Base-by-base conservation (phyloP, 805 yeast species). In the Lipomyces chichibuensis region DNA sequence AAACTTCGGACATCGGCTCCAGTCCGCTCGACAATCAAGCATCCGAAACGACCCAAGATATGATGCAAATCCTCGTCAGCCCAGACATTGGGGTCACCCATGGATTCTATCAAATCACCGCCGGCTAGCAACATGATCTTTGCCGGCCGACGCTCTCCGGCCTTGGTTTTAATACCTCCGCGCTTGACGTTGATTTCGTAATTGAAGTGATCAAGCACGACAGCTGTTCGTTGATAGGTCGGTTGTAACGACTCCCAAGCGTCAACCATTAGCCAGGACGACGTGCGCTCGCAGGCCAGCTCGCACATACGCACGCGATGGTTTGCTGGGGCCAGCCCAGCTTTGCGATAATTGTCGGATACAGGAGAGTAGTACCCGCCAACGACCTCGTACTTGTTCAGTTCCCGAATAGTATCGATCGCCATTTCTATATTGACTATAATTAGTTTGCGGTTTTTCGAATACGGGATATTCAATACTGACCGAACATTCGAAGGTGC, bases 1-100 rank as follows among this genome's bases (percentile, higher is more conserved):
- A 95, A 95, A 51, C 92, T 87, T 74, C 99, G 85, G 62, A 95
- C 99, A 79, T 95, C 99, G 9, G 95, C 84, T 5, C 99, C 99
- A 0, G 99, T 94, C 73, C 99, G 84, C 81, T 95, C 99, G 27
- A 95, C 97, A 60, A 95, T 95, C 69, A 95, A 81, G 80, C 99
- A 95, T 2, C 99, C 99, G 78, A 95, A 95, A 69, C 90, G 88
- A 33, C 99, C 99, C 72, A 95, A 83, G 58, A 95, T 95, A 77
- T 95, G 99, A 74, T 92, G 96, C 74, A 95, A 82, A 78, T 95
- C 99, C 65, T 85, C 89, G 77, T 94, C 98, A 0, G 97, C 97
- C 99, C 99, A 95, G 51, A 95, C 99, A 74, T 94, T 95, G 27
- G 99, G 98, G 79, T 95, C 99, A n/a, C 99, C 99, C 98, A 95